phyloP scores from a whole-genome alignment of 225 moss, liverwort and hornwort genomes.

The Takakia lepidozioides region DNA sequence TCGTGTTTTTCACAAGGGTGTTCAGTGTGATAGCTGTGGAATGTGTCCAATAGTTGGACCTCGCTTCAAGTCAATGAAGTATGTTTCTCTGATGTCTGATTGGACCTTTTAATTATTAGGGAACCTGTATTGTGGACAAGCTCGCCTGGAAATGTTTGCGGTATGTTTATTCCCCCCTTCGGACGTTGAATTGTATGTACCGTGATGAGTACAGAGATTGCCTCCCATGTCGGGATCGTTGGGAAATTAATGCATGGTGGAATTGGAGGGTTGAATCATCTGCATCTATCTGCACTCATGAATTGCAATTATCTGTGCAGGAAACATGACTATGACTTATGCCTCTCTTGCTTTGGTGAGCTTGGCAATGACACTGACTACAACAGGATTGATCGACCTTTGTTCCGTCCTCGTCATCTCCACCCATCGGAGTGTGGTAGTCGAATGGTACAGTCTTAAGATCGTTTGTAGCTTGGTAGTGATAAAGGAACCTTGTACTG shows the following conservation, averaged over 20 bases:
- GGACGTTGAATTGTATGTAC: too few relatives aligned
- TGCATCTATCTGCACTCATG: too few relatives aligned
- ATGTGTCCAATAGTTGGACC: slow-evolving; percentile 60
- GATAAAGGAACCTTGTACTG: too few relatives aligned
- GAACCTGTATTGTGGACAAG: too few relatives aligned
- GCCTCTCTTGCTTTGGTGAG: slow-evolving; percentile 44
- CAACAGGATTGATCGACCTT: slow-evolving; percentile 58
- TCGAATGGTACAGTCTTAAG: slow-evolving; percentile 11
- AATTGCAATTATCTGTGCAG: slow-evolving; percentile 34
- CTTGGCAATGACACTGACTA: slow-evolving; percentile 41
- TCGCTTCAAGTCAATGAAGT: slow-evolving; percentile 79
- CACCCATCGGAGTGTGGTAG: slow-evolving; percentile 25
- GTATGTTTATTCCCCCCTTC: too few relatives aligned
- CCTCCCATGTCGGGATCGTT: too few relatives aligned
- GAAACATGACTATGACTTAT: slow-evolving; percentile 73
- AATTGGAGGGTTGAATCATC: too few relatives aligned
- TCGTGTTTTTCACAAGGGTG: slow-evolving; percentile 39
- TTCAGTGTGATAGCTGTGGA: slow-evolving; percentile 67
- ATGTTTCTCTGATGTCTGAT: slow-evolving; percentile 5
- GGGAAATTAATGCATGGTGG: too few relatives aligned
- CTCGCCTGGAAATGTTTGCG: too few relatives aligned
- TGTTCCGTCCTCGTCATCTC: slow-evolving; percentile 59
- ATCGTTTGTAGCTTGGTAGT: too few relatives aligned
- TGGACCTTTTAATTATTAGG: background rate
- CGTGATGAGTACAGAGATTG: too few relatives aligned